A percentile compares a stretch with the other conserved stretches of the same genome.
Conservation (phyloP, 2,329 filamentous ascomycete species). For the Didymella keratinophila region DNA sequence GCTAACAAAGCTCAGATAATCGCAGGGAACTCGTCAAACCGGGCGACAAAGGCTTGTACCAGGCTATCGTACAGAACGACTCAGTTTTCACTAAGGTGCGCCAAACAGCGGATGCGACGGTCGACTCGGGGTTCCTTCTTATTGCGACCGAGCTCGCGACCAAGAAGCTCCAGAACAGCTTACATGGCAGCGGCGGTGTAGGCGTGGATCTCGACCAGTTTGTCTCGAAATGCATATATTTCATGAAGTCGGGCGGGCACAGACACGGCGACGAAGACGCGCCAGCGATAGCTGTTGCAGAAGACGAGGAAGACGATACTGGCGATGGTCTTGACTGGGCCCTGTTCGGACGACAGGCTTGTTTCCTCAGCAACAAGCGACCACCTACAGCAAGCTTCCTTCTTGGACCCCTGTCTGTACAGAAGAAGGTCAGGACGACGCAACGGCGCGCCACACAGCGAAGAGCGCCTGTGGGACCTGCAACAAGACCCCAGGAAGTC, state of each 20-base stretch:
- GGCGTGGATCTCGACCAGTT: slow-evolving; percentile 92
- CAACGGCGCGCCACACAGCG: slow-evolving; percentile 74
- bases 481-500: slow-evolving; percentile 78
- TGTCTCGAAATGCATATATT: slow-evolving; percentile 85
- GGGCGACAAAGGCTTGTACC: slow-evolving; percentile 69
- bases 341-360: slow-evolving; percentile 79
- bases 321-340: slow-evolving; percentile 84
- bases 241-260: slow-evolving; percentile 73
- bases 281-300: slow-evolving; percentile 56
- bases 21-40: slow-evolving; percentile 74
- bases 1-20: slow-evolving; percentile 61
- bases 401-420: slow-evolving; percentile 85
- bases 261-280: slow-evolving; percentile 58
- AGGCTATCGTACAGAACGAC: slow-evolving; percentile 73
- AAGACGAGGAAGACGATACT: slow-evolving; percentile 68
- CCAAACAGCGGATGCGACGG: slow-evolving; percentile 88
- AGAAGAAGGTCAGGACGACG: slow-evolving; percentile 79
- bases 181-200: slow-evolving; percentile 74
- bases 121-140: slow-evolving; percentile 88
- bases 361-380: slow-evolving; percentile 74
- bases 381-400: slow-evolving; percentile 84
- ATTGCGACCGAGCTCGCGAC: slow-evolving; percentile 80
- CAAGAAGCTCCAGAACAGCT: slow-evolving; percentile 77
- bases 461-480: slow-evolving; percentile 72
- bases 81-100: slow-evolving; percentile 72